Percentiles rank a stretch among this genome's conserved stretches.
Evolutionary conservation across 495 filamentous ascomycete species (phyloP).

Genomic region (Hyphodiscus hymeniophilus): DNA sequence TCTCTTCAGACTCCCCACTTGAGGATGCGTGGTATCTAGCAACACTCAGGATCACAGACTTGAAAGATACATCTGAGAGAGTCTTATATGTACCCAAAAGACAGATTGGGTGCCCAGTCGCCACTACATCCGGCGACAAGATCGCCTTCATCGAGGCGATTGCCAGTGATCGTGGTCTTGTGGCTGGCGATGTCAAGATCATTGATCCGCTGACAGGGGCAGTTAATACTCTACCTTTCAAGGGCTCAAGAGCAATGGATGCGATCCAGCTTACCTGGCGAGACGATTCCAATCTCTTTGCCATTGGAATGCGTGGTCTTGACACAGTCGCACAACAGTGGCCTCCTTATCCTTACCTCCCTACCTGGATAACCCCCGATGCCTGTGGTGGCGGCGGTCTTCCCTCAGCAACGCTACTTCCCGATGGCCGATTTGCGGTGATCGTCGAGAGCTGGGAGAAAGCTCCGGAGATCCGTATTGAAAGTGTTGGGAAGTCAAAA

Average conservation of each 20-base stretch:
- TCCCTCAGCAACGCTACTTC: neutral
- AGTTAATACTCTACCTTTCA: neutral
- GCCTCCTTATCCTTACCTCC: too few species aligned
- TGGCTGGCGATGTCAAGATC: neutral
- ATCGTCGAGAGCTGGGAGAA: neutral
- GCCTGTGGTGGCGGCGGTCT: too few species aligned
- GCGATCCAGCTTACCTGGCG: neutral
- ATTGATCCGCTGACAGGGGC: neutral
- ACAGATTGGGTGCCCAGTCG: neutral
- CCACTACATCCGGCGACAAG: neutral
- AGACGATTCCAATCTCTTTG: neutral
- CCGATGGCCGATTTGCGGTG: neutral
- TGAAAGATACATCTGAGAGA: too few species aligned
- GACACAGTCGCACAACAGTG: neutral
- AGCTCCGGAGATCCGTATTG: neutral
- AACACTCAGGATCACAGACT: neutral
- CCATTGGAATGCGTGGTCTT: neutral
- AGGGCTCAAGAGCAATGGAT: neutral
- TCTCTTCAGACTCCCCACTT: neutral
- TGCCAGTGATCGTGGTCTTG: neutral
- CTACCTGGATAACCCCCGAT: too few species aligned
- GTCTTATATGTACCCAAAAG: too few species aligned
- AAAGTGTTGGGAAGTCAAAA: neutral
- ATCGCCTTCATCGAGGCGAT: slow-evolving; percentile 1
- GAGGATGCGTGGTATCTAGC: slow-evolving; percentile 2